phyloP scores from a whole-genome alignment of 495 filamentous ascomycete genomes.

The Trichoderma virens region DNA sequence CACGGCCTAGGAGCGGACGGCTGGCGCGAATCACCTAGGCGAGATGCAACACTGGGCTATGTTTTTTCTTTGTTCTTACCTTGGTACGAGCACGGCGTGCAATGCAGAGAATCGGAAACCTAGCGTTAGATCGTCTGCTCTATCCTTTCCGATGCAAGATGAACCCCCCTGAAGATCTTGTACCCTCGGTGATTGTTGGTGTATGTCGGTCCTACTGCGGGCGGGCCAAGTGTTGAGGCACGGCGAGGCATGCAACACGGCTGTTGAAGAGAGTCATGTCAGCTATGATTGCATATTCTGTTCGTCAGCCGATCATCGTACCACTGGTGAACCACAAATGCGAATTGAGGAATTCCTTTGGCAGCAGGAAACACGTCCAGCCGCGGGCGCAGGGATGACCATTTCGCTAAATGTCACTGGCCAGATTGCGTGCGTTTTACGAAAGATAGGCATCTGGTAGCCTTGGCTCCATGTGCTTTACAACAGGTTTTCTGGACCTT shows the following conservation, averaged over 20 bases:
- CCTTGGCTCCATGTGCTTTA: too few relatives aligned
- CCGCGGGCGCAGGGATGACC: background rate
- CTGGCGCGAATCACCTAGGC: background rate
- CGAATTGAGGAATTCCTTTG: background rate
- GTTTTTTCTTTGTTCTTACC: background rate
- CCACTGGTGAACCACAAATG: background rate
- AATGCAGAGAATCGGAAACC: background rate
- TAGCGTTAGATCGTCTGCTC: conserved; percentile 1
- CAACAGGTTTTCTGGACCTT: too few relatives aligned
- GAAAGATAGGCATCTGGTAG: too few relatives aligned
- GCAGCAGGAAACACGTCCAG: background rate
- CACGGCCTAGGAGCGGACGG: background rate
- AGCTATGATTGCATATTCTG: background rate
- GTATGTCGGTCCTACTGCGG: conserved; percentile 3
- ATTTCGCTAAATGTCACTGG: background rate
- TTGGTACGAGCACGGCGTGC: background rate
- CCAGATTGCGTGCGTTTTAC: background rate
- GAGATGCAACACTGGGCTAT: background rate
- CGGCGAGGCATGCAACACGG: background rate
- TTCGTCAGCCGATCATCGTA: background rate
- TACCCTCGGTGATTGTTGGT: background rate
- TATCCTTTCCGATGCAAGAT: conserved; percentile 1
- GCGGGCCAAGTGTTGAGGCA: background rate
- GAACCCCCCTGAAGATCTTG: conserved; percentile 1
- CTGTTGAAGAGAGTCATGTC: background rate